Evolutionary conservation across 148 eudicot genomes (phyloP).

Genomic region (Euryodendron excelsum): DNA sequence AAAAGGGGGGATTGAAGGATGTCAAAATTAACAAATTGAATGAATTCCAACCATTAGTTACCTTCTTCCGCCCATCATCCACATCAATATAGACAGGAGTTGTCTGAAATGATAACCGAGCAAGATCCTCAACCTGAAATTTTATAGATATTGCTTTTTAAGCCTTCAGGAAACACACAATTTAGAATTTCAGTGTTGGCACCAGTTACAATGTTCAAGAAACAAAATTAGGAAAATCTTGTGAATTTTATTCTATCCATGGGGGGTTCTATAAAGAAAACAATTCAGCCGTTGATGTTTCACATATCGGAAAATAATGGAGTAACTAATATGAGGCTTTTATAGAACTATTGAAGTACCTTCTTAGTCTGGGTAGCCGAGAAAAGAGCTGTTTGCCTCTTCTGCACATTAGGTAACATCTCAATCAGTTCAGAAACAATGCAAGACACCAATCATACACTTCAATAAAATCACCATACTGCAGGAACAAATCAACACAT

Average conservation of each 20-base stretch:
- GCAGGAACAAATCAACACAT: neutral
- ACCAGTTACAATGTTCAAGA: neutral
- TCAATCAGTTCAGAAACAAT: neutral
- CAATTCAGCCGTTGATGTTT: neutral
- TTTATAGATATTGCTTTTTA: neutral
- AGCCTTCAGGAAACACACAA: neutral
- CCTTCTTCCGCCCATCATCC: slow-evolving; percentile 85
- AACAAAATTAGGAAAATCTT: neutral
- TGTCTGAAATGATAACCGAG: slow-evolving; percentile 77
- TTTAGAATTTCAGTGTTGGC: neutral
- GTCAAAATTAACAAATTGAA: neutral
- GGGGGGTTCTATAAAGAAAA: neutral
- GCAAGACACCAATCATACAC: neutral
- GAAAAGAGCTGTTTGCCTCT: slow-evolving; percentile 90
- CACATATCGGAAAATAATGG: neutral
- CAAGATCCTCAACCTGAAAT: slow-evolving; percentile 88
- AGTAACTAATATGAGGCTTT: neutral
- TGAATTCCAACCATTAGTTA: slow-evolving; percentile 12
- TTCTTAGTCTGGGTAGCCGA: slow-evolving; percentile 96
- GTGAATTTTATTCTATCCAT: neutral
- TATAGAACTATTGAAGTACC: too few relatives aligned
- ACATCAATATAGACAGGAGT: slow-evolving; percentile 76
- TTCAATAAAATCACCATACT: neutral
- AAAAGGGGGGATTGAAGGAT: neutral
- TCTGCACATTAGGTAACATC: slow-evolving; percentile 41